Evolutionary conservation across 257 asterid genomes (phyloP), one percentile per base, ranked within the genome.

Genomic region (Avicennia marina): DNA sequence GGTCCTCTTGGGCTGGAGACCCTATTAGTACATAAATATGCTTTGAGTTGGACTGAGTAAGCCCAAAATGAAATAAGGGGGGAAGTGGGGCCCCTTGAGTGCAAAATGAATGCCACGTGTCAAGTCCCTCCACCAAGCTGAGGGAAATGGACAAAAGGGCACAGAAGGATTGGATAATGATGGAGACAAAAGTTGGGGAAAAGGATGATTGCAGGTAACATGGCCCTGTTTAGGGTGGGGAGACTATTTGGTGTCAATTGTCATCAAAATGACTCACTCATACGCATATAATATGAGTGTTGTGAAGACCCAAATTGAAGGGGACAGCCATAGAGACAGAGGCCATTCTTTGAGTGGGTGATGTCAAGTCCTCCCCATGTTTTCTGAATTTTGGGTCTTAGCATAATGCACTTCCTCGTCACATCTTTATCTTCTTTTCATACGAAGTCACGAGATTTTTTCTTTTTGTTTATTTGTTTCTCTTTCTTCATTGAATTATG

Each of bases 191-290:
- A 50, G 36, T 40, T 52, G 46, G 51, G 48, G 45, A 31, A 71
- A 56, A 61, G 41, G 64, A 50, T 54, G 64, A 66, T 66, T 61
- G 73, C 57, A 58, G 57, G 73, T 72, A 81, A 81, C 89, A 70
- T 81, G 85, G 81, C 64, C 15, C 65, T 70, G 52, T 75, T 58
- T 20, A 29, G 59, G 63, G 20, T 67, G 8, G 66, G 79, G 83
- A 65, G 83, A 81, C 85, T 75, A 64, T 64, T 69, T 19, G 74
- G 53, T 60, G 48, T 43, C 64, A 29, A 42, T 60, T 71, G 56
- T 34, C 20, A 50, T 67, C 58, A 45, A 65, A 41, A 24, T 27
- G 6, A 24, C 53, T 4, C 45, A 31, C 25, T 18, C 1, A 41
- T n/a, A n/a, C n/a, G n/a, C n/a, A 25, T 41, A 43, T 20, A 19